These are phyloP conservation scores for Neonectria coccinea DNA, from an alignment of 2,329 filamentous ascomycete species.

Conservation along the genomic window DNA sequence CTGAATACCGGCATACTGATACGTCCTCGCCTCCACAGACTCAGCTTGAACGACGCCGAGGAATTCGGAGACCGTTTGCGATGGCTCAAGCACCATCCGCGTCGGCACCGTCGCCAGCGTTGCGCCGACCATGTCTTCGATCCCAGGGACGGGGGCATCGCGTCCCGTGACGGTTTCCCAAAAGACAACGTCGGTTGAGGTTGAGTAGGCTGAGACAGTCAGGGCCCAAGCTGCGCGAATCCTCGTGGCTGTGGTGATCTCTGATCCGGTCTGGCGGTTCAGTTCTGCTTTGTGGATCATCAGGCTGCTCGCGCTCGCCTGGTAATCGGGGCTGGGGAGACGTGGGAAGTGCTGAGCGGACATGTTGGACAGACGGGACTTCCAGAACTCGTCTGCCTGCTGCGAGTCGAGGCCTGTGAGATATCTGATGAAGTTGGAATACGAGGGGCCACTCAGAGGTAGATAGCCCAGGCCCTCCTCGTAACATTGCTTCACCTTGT, in stretches of 20 bases:
- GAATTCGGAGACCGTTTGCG: constrained; percentile 17
- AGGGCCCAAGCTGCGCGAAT: constrained; percentile 42
- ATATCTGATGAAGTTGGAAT: constrained; percentile 33
- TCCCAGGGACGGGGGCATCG: constrained; percentile 35
- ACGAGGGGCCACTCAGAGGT: constrained; percentile 16
- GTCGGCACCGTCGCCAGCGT: constrained; percentile 40
- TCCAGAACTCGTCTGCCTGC: constrained; percentile 33
- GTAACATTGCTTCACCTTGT: constrained; percentile 39
- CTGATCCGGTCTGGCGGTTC: constrained; percentile 12
- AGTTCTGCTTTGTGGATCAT: constrained; percentile 30
- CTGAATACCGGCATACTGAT: constrained; percentile 32
- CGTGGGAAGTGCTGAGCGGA: constrained; percentile 40
- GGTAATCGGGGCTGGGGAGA: constrained; percentile 30
- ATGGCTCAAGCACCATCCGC: constrained; percentile 10
- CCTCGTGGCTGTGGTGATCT: constrained; percentile 34
- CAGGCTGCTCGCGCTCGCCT: constrained; percentile 32
- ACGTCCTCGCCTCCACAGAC: constrained; percentile 28
- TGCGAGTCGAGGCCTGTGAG: constrained; percentile 14
- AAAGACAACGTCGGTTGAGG: constrained; percentile 37
- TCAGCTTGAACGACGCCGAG: constrained; percentile 28
- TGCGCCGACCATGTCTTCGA: constrained; percentile 36
- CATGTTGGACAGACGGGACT: constrained; percentile 25
- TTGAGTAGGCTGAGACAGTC: constrained; percentile 35
- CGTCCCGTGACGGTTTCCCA: constrained; percentile 42
- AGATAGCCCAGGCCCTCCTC: background rate